These are phyloP conservation scores for Blastocystis sp. DNA, from an alignment of 352 stramenopile species.

Conservation along the genomic window DNA sequence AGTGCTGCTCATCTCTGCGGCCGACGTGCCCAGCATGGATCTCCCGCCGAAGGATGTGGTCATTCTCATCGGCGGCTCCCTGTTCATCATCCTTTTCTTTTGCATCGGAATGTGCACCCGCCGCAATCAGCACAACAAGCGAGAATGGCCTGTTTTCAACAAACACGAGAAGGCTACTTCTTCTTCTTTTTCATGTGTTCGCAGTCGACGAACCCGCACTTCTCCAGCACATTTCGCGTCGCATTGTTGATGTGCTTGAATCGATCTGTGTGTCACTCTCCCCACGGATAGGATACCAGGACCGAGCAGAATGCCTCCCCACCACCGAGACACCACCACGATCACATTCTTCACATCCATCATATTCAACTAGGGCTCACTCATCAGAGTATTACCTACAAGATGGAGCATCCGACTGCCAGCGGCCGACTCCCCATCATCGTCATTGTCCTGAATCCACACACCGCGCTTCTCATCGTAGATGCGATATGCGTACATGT, in stretches of 20 bases:
- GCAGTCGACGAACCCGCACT: slow-evolving; percentile 50
- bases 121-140: background rate
- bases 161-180: slow-evolving; percentile 27
- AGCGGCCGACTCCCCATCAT: slow-evolving; percentile 72
- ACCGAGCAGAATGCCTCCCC: slow-evolving; percentile 72
- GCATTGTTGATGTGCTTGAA: slow-evolving; percentile 73
- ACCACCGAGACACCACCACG: slow-evolving; percentile 73
- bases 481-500: slow-evolving; percentile 73
- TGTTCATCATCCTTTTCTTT: background rate
- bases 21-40: background rate
- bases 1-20: background rate
- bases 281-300: slow-evolving; percentile 14
- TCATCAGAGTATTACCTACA: background rate
- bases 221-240: slow-evolving; percentile 71
- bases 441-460: slow-evolving; percentile 72
- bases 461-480: slow-evolving; percentile 53
- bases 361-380: slow-evolving; percentile 68
- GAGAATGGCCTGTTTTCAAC: background rate
- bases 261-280: slow-evolving; percentile 61
- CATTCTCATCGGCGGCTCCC: background rate
- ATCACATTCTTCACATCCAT: slow-evolving; percentile 72
- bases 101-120: background rate
- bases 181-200: slow-evolving; percentile 60
- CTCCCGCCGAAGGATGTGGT: background rate
- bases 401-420: slow-evolving; percentile 70